These are phyloP conservation scores for Torulaspora globosa DNA, from an alignment of 1,139 yeast genomes.

Conservation along the genomic window DNA sequence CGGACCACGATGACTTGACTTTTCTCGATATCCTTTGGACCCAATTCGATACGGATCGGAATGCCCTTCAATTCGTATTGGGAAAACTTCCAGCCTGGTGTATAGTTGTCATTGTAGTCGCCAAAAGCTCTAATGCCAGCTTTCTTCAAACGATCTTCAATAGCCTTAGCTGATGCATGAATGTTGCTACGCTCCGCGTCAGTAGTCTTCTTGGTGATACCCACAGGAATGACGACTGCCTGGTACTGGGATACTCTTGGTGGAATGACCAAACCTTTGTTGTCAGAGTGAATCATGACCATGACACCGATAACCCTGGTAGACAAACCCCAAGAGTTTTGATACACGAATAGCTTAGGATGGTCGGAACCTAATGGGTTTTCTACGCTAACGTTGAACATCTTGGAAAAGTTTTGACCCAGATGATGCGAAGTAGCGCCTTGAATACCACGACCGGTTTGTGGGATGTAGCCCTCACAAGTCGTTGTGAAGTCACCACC, in stretches of 20 bases:
- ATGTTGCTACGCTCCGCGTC: slow-evolving; percentile 69
- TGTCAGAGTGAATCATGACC: slow-evolving; percentile 98
- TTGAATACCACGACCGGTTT: slow-evolving; percentile 99
- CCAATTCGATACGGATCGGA: slow-evolving; percentile 89
- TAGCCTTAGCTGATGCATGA: slow-evolving; percentile 61
- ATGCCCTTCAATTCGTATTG: slow-evolving; percentile 97
- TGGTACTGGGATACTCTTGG: slow-evolving; percentile 94
- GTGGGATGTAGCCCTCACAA: slow-evolving; percentile 93
- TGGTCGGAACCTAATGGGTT: slow-evolving; percentile 86
- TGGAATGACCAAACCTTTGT: slow-evolving; percentile 96
- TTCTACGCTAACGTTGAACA: slow-evolving; percentile 94
- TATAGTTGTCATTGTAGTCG: slow-evolving; percentile 89
- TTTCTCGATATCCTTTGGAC: slow-evolving; percentile 88
- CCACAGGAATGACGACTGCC: slow-evolving; percentile 91
- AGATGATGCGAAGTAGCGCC: slow-evolving; percentile 98
- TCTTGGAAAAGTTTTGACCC: slow-evolving; percentile 97
- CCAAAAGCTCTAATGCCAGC: slow-evolving; percentile 70
- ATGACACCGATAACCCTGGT: slow-evolving; percentile 98
- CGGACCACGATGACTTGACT: slow-evolving; percentile 82
- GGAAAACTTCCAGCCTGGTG: slow-evolving; percentile 98
- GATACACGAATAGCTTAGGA: slow-evolving; percentile 85
- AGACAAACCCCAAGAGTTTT: slow-evolving; percentile 98
- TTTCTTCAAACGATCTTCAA: slow-evolving; percentile 55
- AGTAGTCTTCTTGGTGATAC: slow-evolving; percentile 81
- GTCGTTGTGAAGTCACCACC: slow-evolving; percentile 97